Evolutionary conservation across 1,284 basidiomycete genomes (phyloP).

Genomic region (Sanguinoderma infundibulare): DNA sequence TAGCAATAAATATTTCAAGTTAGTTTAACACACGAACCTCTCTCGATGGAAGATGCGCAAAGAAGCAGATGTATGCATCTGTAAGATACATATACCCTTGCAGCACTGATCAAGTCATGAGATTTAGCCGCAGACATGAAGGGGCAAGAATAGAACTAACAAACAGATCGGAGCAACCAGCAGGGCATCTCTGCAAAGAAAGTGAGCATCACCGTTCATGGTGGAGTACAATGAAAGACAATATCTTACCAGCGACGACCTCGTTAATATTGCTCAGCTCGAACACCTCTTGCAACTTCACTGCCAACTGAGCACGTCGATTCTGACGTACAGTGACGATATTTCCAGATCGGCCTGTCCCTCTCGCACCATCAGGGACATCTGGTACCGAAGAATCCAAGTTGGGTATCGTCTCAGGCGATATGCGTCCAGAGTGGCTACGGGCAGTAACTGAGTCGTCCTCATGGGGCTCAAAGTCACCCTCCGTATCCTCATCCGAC

Average conservation of each 20-base stretch:
- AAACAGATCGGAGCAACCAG: slow-evolving; percentile 84
- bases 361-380: slow-evolving; percentile 2
- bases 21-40: slow-evolving; percentile 50
- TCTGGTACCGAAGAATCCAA: slow-evolving; percentile 14
- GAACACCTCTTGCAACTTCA: slow-evolving; percentile 87
- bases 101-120: slow-evolving; percentile 62
- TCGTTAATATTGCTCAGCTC: slow-evolving; percentile 80
- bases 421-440: slow-evolving; percentile 19
- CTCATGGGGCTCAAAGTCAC: slow-evolving; percentile 53
- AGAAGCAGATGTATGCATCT: slow-evolving; percentile 92
- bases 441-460: slow-evolving; percentile 23
- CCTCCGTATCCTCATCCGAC: slow-evolving; percentile 62
- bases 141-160: slow-evolving; percentile 54
- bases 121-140: background rate
- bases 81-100: slow-evolving; percentile 98
- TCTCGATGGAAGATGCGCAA: slow-evolving; percentile 90
- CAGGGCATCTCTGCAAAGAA: slow-evolving; percentile 77
- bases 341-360: slow-evolving; percentile 47
- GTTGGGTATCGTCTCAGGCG: slow-evolving; percentile 20
- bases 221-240: background rate
- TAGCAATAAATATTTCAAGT: background rate
- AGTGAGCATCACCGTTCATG: slow-evolving; percentile 7
- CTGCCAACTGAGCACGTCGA: slow-evolving; percentile 74
- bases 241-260: slow-evolving; percentile 74
- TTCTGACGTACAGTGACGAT: slow-evolving; percentile 74